Percentiles rank a stretch among this genome's conserved stretches.
These are phyloP conservation scores for Rhodotorula sp. DNA, from an alignment of 1,284 basidiomycete genomes.

Conservation along the genomic window DNA sequence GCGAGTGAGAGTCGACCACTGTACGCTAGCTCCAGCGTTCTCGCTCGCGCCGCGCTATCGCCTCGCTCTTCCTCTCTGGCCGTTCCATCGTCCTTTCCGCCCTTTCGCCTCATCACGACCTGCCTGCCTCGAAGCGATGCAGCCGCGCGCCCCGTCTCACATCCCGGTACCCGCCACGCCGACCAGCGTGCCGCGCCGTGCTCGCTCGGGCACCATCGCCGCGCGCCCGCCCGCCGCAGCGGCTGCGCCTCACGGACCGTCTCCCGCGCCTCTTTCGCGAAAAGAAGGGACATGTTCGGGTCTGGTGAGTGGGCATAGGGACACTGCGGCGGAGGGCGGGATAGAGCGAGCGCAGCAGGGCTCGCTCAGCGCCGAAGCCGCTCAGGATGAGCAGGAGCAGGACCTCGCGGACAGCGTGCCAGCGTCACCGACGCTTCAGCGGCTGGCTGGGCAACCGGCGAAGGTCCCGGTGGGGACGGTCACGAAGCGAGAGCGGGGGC, in stretches of 20 bases:
- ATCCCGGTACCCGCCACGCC: background rate
- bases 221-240: background rate
- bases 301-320: background rate
- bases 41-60: no score
- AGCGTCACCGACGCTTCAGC: background rate
- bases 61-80: background rate
- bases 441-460: background rate
- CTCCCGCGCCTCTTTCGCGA: background rate
- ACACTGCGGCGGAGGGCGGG: no score
- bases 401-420: background rate
- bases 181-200: background rate
- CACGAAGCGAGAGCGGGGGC: no score
- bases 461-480: no score
- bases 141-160: background rate
- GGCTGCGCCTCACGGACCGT: background rate
- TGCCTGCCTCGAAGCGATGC: background rate
- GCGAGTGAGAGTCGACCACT: background rate
- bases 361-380: no score
- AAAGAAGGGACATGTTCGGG: background rate
- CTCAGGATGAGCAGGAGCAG: background rate
- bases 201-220: conserved; percentile 1
- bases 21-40: background rate
- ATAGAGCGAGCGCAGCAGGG: no score
- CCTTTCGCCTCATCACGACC: background rate
- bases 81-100: background rate